Conservation (phyloP, 306 rosid genomes). For the Macrotyloma uniflorum region DNA sequence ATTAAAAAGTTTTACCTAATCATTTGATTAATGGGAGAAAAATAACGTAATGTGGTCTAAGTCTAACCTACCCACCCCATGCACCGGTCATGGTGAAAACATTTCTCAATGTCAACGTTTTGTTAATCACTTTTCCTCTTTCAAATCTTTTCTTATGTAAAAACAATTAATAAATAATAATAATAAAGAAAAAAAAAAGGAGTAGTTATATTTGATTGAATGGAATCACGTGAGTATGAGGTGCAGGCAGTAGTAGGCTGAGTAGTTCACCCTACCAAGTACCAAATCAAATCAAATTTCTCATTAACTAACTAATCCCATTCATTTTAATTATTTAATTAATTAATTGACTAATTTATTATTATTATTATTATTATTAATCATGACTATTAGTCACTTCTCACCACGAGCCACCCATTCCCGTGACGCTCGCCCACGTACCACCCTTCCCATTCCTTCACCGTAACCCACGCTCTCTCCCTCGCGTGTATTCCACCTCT, state of each 20-base stretch:
- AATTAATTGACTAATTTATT: too few species aligned
- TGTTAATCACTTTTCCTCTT: neutral
- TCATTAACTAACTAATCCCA: neutral
- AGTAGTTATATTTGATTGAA: too few species aligned
- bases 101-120: neutral
- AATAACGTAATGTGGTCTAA: neutral
- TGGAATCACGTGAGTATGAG: conserved; percentile 36
- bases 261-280: conserved; percentile 36
- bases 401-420: neutral
- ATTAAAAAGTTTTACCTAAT: neutral
- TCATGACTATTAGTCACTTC: neutral
- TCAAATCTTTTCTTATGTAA: neutral
- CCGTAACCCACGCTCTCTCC: neutral
- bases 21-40: too few species aligned
- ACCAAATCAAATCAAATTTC: conserved; percentile 27
- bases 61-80: neutral
- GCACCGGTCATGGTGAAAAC: neutral
- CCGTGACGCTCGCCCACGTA: conserved; percentile 51
- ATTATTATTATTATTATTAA: neutral
- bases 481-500: conserved; percentile 29
- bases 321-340: neutral
- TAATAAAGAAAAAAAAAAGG: too few species aligned
- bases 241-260: neutral
- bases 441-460: conserved; percentile 34
- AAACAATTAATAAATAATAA: neutral